Evolutionary conservation across 257 asterid genomes (phyloP).

Genomic region (Misopates orontium): DNA sequence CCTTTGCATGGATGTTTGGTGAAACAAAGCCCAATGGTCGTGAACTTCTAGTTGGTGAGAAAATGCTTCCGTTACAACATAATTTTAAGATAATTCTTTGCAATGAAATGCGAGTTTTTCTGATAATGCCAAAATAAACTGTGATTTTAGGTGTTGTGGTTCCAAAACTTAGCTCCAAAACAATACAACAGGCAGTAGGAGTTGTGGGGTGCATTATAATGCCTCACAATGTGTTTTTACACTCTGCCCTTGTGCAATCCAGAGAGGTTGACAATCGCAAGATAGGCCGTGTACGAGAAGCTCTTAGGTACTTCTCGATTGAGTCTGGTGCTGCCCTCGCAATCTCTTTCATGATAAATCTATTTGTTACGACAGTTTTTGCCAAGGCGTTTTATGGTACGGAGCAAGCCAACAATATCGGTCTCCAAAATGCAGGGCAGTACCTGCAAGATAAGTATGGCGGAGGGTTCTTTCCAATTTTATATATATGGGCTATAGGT

Average conservation of each 20-base stretch:
- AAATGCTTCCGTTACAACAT: background rate
- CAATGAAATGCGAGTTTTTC: background rate
- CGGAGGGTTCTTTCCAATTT: conserved; percentile 64
- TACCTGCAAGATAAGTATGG: conserved; percentile 68
- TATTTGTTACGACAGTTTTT: conserved; percentile 70
- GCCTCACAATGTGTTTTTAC: conserved; percentile 78
- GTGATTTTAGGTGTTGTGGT: conserved; percentile 52
- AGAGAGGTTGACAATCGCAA: conserved; percentile 57
- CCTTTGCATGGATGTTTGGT: conserved; percentile 81
- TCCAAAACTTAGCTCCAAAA: conserved; percentile 65
- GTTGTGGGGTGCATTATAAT: conserved; percentile 79
- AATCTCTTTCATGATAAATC: conserved; percentile 61
- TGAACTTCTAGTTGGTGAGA: conserved; percentile 61
- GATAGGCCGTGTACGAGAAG: conserved; percentile 63
- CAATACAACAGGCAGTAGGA: conserved; percentile 71
- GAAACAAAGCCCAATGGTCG: conserved; percentile 67
- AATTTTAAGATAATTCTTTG: background rate
- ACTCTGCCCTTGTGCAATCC: conserved; percentile 76
- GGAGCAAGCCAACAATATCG: conserved; percentile 52
- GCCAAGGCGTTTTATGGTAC: conserved; percentile 74
- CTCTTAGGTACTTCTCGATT: conserved; percentile 63
- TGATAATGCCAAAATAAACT: background rate
- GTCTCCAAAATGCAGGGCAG: conserved; percentile 75
- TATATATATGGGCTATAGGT: conserved; percentile 77
- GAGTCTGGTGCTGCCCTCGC: conserved; percentile 63